A percentile compares a stretch with the other conserved stretches of the same genome.
phyloP scores from a whole-genome alignment of 495 filamentous ascomycete species.

The Pyrenula massariospora region DNA sequence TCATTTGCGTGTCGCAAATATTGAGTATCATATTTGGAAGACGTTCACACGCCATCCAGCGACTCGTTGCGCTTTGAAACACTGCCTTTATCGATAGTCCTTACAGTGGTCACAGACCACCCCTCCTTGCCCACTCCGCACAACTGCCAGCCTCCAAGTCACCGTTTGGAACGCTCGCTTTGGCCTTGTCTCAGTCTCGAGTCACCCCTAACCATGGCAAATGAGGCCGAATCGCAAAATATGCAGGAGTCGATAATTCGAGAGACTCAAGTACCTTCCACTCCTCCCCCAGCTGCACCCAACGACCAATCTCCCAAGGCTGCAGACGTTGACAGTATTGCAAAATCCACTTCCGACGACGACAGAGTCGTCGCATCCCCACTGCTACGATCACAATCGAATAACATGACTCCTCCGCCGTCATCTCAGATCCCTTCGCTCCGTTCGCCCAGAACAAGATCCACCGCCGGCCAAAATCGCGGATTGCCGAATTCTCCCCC shows the following conservation, averaged over 20 bases:
- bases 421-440: constrained; percentile 51
- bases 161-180: not conserved
- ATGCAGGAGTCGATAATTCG: not conserved
- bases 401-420: constrained; percentile 58
- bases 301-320: not conserved
- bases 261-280: constrained; percentile 14
- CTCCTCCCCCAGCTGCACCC: constrained; percentile 23
- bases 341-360: constrained; percentile 2
- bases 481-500: constrained; percentile 41
- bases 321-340: not conserved
- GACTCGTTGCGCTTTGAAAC: too few species aligned
- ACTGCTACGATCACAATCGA: not conserved
- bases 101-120: not conserved
- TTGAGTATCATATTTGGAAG: too few species aligned
- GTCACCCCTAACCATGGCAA: not conserved
- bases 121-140: not conserved
- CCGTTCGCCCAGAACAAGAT: constrained; percentile 23
- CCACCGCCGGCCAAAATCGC: constrained; percentile 31
- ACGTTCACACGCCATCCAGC: too few species aligned
- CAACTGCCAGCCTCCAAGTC: not conserved
- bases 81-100: not conserved
- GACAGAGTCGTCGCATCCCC: not conserved
- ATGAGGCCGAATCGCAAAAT: not conserved
- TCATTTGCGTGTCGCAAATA: not conserved
- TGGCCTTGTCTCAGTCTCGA: not conserved